Base-by-base conservation (phyloP, 345 rosid genomes). In the Eucalyptus sp. region DNA sequence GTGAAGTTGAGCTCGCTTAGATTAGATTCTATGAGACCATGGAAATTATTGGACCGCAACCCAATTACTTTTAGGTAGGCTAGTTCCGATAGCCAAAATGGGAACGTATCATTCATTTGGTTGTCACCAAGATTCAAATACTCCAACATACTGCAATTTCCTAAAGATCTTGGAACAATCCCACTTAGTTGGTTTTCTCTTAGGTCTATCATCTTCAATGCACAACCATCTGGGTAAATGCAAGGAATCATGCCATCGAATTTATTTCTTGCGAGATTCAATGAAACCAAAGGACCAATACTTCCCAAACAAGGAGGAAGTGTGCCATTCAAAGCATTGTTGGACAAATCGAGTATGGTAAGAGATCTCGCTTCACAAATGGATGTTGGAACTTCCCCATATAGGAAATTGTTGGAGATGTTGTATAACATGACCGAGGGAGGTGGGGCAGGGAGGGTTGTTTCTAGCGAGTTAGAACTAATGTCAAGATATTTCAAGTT, bases 261-360 rank as follows among this genome's bases (percentile, higher is more conserved):
- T 5, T 68, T 68, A 68, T 68, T 68, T 68, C 44, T 68, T 1
- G 80, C 25, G 0, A 33, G 80, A 25, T 68, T 68, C 13, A 68
- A 33, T 8, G 1, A 5, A 8, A 3, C 3, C 80, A 68, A 68
- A 33, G 13, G 24, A 17, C 1, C 4, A 68, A 68, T 17, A 2
- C 44, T 33, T 8, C 44, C 80, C 44, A 33, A 33, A 17, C 80
- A 68, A 33, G 25, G 80, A 68, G 80, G 44, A 68, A 68, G 24
- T 33, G 80, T 68, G 44, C 80, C 80, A 17, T 33, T 33, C 1
- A 68, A 0, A 33, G 44, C 0, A 68, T 68, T 68, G 44, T 33
- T 9, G 25, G 44, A 68, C 44, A 68, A 9, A 68, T 33, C 44
- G 4, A 33, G 24, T 4, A 17, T 0, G 1, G 1, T 0, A 33